These are phyloP conservation scores for Daldinia concentrica DNA, from an alignment of 495 filamentous ascomycete species.

Conservation along the genomic window DNA sequence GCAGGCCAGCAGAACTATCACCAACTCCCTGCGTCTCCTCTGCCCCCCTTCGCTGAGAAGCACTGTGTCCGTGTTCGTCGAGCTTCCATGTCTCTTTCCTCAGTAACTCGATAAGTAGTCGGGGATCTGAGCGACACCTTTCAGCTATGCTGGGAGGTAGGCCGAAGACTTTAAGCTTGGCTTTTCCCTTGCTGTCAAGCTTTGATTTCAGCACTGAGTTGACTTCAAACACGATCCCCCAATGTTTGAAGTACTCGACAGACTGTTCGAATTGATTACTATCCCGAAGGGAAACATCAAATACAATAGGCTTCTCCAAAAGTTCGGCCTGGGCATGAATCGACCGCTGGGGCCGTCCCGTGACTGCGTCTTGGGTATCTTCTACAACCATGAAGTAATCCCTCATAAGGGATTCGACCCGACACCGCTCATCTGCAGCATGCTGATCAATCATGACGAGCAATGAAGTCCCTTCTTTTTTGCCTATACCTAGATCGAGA, in stretches of 20 bases:
- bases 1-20: conserved; percentile 16
- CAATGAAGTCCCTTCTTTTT: conserved; percentile 34
- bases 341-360: conserved; percentile 14
- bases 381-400: conserved; percentile 47
- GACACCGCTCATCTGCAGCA: conserved; percentile 89
- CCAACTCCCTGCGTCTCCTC: conserved; percentile 2
- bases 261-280: conserved; percentile 63
- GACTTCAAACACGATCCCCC: conserved; percentile 75
- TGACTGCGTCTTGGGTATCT: background rate
- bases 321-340: conserved; percentile 36
- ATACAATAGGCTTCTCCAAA: conserved; percentile 64
- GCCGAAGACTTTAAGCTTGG: conserved; percentile 59
- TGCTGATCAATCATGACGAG: conserved; percentile 92
- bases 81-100: conserved; percentile 76
- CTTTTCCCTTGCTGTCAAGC: background rate
- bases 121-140: conserved; percentile 75
- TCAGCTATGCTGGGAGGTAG: conserved; percentile 78
- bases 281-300: conserved; percentile 70
- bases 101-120: conserved; percentile 73
- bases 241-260: conserved; percentile 65
- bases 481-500: background rate
- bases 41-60: background rate
- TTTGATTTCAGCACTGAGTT: background rate
- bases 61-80: conserved; percentile 36
- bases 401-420: conserved; percentile 73